Evolutionary conservation across 202 grass and related monocot species (phyloP).

Genomic region (Cymbopogon flexuosus): DNA sequence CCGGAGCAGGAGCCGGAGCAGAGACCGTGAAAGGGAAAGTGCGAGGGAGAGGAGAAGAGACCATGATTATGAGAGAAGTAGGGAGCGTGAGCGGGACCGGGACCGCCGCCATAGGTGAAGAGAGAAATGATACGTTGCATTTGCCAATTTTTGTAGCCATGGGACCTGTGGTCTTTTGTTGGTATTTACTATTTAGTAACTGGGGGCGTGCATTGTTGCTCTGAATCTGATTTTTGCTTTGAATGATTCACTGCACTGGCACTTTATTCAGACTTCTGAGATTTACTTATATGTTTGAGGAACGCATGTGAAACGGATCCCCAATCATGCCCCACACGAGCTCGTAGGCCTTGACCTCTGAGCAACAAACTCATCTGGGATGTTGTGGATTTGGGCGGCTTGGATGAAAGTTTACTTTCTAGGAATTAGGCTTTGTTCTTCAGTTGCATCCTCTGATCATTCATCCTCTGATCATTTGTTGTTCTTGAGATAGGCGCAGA

Average conservation of each 20-base stretch:
- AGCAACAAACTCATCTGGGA: neutral
- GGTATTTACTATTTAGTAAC: too few species aligned
- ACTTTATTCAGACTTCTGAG: neutral
- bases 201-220: neutral
- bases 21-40: conserved; percentile 19
- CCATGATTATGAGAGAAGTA: neutral
- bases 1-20: conserved; percentile 29
- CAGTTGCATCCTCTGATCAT: too few species aligned
- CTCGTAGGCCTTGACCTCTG: neutral
- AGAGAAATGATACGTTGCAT: neutral
- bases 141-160: conserved; percentile 2
- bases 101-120: conserved; percentile 41
- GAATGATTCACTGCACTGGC: neutral
- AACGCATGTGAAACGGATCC: neutral
- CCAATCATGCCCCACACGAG: too few species aligned
- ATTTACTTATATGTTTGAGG: neutral
- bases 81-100: conserved; percentile 34
- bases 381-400: neutral
- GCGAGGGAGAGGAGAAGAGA: neutral
- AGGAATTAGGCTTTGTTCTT: too few species aligned
- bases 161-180: neutral
- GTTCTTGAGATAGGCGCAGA: too few species aligned
- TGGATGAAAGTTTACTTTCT: neutral
- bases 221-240: neutral
- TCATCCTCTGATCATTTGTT: too few species aligned